A percentile compares a stretch with the other conserved stretches of the same genome.
Evolutionary conservation across 805 yeast species (phyloP).

Genomic region (Dipodascus albidus): DNA sequence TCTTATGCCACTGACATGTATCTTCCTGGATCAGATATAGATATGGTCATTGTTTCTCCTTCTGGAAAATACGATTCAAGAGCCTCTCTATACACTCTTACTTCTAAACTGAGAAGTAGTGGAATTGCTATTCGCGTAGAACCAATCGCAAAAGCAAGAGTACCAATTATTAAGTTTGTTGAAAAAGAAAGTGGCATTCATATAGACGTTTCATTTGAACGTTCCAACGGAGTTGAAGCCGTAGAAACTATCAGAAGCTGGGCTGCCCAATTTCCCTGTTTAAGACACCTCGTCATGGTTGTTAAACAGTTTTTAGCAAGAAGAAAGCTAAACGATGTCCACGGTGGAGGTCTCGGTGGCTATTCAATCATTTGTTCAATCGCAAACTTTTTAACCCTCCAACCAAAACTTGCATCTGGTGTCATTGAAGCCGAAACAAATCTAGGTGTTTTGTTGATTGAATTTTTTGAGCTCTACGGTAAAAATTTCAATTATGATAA

Average conservation of each 20-base stretch:
- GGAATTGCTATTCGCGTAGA: constrained; percentile 62
- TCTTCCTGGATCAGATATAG: constrained; percentile 92
- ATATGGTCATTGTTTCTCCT: constrained; percentile 70
- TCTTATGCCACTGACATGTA: constrained; percentile 89
- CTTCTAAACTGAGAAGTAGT: constrained; percentile 52
- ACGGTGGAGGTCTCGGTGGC: constrained; percentile 91
- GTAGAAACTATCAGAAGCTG: constrained; percentile 69
- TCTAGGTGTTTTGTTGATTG: constrained; percentile 75
- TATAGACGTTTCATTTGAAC: constrained; percentile 84
- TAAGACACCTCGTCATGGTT: constrained; percentile 70
- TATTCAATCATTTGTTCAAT: constrained; percentile 84
- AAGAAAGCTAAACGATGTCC: constrained; percentile 73
- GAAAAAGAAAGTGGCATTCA: constrained; percentile 62
- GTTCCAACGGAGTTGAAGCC: constrained; percentile 71
- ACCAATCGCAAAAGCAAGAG: constrained; percentile 82
- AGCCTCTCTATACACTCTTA: constrained; percentile 56
- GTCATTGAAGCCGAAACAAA: constrained; percentile 61
- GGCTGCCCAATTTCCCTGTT: constrained; percentile 62
- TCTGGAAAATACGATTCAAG: constrained; percentile 45
- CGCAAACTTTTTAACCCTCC: constrained; percentile 63
- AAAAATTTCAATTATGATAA: constrained; percentile 76
- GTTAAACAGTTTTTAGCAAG: constrained; percentile 77
- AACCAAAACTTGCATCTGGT: constrained; percentile 62
- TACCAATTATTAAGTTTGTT: constrained; percentile 85
- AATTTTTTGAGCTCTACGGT: constrained; percentile 89